Base-by-base conservation (phyloP, 1,284 basidiomycete species). In the Gymnopus androsaceus region DNA sequence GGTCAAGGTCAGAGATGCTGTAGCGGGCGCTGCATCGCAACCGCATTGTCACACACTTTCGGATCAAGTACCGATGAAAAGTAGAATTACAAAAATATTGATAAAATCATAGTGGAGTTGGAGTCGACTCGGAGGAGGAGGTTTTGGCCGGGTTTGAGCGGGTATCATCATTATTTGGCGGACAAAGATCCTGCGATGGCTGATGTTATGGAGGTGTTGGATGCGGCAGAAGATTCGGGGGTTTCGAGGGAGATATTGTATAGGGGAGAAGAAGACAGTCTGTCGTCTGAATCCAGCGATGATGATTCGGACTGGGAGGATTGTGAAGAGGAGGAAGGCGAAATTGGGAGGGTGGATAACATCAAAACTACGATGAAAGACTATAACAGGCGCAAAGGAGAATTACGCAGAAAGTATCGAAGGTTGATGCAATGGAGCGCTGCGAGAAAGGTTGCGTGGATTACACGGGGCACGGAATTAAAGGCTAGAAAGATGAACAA, bases 361-460 rank as follows among this genome's bases (percentile, higher is more conserved):
- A 40, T 64, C 27, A 40, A 63, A 14, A 62, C 59, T n/a, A 65
- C 63, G 50, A 51, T 71, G 27, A 67, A 68, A 55, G 61, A 69
- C 37, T 67, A 66, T 48, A 58, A 53, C 34, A 49, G 62, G 21
- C 54, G 59, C 28, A 63, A 65, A 51, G 64, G 58, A 3, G 67
- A 74, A 49, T 57, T 75, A 54, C 72, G 75, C 62, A 63, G 72
- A 46, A 75, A 72, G 53, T 75, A 77, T 57, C 69, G 75, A 3
- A 75, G 76, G 3, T 59, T 78, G 44, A 75, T 78, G 72, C 76
- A 77, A 58, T 76, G 74, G 74, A 67, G 69, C 34, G 67, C 60
- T 14, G 64, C 66, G 48, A 69, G 76, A 50, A 74, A 76, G 37
- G 55, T 75, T 44, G 73, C 69, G 9, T 76, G 73, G 74, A 48